Evolutionary conservation across 768 basidiomycete genomes (phyloP), one percentile per base, ranked within the genome.

Genomic region (Termitomyces titanicus): DNA sequence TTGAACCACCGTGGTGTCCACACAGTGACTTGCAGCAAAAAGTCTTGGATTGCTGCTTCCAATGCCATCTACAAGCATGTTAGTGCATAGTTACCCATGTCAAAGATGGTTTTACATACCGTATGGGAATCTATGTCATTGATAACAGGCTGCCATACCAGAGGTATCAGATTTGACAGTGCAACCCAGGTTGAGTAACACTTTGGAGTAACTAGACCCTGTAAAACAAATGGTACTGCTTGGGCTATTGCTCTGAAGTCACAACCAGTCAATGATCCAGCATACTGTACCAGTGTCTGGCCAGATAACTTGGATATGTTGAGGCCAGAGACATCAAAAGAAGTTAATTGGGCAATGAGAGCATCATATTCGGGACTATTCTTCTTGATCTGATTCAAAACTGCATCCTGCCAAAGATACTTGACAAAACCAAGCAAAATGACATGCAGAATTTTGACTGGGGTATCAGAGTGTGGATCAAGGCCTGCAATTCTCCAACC

Each of bases 361-460:
- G 63, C 25, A 8, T 58, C 48, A 40, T 69, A 70, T 33, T 66
- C 45, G 1, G n/a, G n/a, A n/a, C n/a, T n/a, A n/a, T n/a, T n/a
- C n/a, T n/a, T n/a, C n/a, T n/a, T n/a, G n/a, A n/a, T n/a, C n/a
- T n/a, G n/a, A n/a, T n/a, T n/a, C n/a, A n/a, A n/a, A n/a, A n/a
- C n/a, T n/a, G n/a, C n/a, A 62, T 79, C 75, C 0, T 71, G 68
- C 77, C 78, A 80, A 33, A 76, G 69, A 55, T 79, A 80, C 44
- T 79, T 79, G 49, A 79, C 67, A 58, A 77, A 69, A 0, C 77
- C 75, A 1, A 78, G 70, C 0, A 79, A 63, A 33, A 77, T 61
- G 5, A 74, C 72, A 59, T 79, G 77, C 0, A 78, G 64, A 15
- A 77, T 72, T 52, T 78, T 74, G 0, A 76, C 73, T 4, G 76